Evolutionary conservation across 164 flowering plant genomes (phyloP).

Genomic region (Vitis rupestris): DNA sequence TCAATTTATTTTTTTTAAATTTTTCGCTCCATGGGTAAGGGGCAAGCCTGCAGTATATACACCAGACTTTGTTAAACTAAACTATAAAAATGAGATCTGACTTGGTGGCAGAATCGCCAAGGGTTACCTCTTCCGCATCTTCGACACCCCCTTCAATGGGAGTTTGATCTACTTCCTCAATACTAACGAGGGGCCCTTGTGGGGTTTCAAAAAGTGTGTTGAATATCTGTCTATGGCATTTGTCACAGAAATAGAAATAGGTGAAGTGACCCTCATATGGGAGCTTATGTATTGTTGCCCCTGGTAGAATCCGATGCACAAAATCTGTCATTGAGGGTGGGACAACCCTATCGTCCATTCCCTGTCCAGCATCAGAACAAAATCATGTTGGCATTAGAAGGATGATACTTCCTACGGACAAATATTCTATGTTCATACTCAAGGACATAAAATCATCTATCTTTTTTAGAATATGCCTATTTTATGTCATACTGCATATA

Average conservation of each 20-base stretch:
- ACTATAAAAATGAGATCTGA: neutral
- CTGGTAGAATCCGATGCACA: conserved; percentile 33
- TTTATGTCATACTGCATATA: neutral
- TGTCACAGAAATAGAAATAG: conserved; percentile 40
- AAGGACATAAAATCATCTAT: neutral
- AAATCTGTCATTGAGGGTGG: conserved; percentile 47
- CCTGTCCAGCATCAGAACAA: conserved; percentile 22
- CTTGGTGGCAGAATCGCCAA: conserved; percentile 5
- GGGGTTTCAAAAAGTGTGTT: conserved; percentile 41
- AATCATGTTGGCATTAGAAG: too few relatives aligned
- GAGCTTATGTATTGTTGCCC: conserved; percentile 39
- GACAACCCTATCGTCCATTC: conserved; percentile 45
- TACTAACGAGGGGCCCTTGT: conserved; percentile 30
- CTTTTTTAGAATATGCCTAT: neutral
- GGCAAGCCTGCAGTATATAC: conserved; percentile 15
- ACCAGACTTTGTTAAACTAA: neutral
- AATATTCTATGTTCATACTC: neutral
- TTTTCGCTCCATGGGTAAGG: neutral
- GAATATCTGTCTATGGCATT: conserved; percentile 46
- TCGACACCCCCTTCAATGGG: neutral
- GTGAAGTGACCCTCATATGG: conserved; percentile 48
- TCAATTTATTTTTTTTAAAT: neutral
- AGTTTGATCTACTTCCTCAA: conserved; percentile 13
- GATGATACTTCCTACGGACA: too few relatives aligned
- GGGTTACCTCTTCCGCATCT: conserved; percentile 5